Base-by-base conservation (phyloP, 108 stramenopile genomes). In the Schizochytrium sp. region DNA sequence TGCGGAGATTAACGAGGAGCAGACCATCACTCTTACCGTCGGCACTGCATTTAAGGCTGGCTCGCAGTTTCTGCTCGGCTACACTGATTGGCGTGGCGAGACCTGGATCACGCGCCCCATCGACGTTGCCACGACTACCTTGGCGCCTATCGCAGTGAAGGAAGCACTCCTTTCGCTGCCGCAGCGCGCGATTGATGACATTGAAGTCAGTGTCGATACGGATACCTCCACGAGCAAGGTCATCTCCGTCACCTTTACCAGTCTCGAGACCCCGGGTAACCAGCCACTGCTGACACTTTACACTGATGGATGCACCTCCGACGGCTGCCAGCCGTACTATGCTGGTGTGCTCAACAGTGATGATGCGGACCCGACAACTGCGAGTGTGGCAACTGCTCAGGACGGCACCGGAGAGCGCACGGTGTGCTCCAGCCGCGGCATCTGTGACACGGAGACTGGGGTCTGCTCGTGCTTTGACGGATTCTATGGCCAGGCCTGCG, bases 391-490 rank as follows among this genome's bases (percentile, higher is more conserved):
- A 1, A 87, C 34, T 87, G 41, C 48, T 5, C 5, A 5, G 6
- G 28, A 58, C 8, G 89, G 89, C 4, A 89, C 89, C 19, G 88
- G 47, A 5, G 89, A 89, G 34, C 18, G 44, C 12, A 53, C 8
- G 1, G 87, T 87, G 12, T 90, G 90, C 88, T 53, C 44, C 5
- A 44, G 34, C 19, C 34, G 88, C 5, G 90, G 90, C 10, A 21
- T 72, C 5, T 90, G 90, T 0, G 25, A 90, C 48, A n/a, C 23
- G 0, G 60, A 71, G n/a, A 90, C 90, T 5, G 90, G 90, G 6
- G 25, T 53, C 18, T 90, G 90, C 69, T 29, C 19, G 12, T 90
- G 90, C 72, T 88, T 88, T 53, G 18, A 6, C 29, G 90, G 90
- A 5, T 90, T 88, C 53, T 76, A 58, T 23, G 83, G 89, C 48